Conservation (phyloP, 192 early-diverging fungal species). For the Geranomyces michiganensis region DNA sequence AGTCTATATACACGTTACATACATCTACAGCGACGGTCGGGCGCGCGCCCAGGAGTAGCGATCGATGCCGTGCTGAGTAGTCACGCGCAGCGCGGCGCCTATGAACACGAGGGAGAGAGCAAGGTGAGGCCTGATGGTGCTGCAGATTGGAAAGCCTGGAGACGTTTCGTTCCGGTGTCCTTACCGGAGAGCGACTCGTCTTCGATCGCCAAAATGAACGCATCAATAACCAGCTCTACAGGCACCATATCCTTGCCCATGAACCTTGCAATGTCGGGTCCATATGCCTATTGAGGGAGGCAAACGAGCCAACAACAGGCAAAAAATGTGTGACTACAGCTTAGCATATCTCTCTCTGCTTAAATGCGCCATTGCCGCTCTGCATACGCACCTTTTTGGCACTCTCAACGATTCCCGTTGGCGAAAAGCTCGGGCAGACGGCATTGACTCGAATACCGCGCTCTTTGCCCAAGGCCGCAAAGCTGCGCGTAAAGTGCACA, state of each 20-base stretch:
- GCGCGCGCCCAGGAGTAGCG: constrained; percentile 19
- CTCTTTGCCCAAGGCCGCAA: constrained; percentile 17
- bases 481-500: constrained; percentile 36
- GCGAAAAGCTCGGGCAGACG: constrained; percentile 32
- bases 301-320: too few species aligned
- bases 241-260: constrained; percentile 31
- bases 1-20: too few species aligned
- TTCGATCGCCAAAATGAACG: constrained; percentile 50
- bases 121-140: neutral
- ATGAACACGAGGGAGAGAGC: neutral
- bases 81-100: constrained; percentile 39
- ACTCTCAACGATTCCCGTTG: constrained; percentile 25
- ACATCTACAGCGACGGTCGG: constrained; percentile 10
- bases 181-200: constrained; percentile 45
- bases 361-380: neutral
- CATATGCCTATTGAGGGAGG: neutral
- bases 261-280: neutral
- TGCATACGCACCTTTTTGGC: constrained; percentile 12
- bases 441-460: constrained; percentile 46
- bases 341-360: neutral
- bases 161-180: neutral
- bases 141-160: neutral
- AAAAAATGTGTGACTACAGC: neutral
- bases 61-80: constrained; percentile 44
- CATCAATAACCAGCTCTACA: constrained; percentile 49